Evolutionary conservation across 345 rosid species (phyloP).

Genomic region (Corchorus olitorius): DNA sequence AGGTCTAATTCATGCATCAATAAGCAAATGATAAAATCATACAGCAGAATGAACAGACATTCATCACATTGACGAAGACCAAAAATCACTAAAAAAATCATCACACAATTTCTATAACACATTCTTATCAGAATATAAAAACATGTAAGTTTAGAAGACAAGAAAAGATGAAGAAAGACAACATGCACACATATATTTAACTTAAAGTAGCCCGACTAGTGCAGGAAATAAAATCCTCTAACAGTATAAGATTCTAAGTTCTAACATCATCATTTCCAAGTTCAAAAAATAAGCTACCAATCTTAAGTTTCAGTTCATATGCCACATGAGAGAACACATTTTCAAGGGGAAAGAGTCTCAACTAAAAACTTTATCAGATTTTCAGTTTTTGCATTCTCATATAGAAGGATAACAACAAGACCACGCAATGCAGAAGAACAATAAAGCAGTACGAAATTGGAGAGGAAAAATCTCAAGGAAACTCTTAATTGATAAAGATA

Average conservation of each 20-base stretch:
- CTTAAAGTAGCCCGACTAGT: too few relatives aligned
- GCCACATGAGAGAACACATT: neutral
- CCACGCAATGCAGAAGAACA: neutral
- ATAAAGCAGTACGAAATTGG: neutral
- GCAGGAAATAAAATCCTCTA: neutral
- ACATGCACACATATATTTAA: neutral
- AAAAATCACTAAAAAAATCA: neutral
- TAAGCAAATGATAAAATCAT: neutral
- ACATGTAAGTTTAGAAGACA: conserved; percentile 4
- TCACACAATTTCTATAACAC: neutral
- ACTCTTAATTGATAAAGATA: neutral
- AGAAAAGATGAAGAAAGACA: neutral
- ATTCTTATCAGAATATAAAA: neutral
- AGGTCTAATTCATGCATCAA: neutral
- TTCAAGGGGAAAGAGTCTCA: neutral
- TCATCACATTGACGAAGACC: neutral
- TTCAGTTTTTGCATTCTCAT: neutral
- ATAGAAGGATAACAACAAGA: neutral
- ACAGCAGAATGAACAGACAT: conserved; percentile 4
- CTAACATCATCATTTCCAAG: neutral
- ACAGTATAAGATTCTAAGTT: neutral
- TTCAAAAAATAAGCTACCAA: neutral
- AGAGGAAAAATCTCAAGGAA: neutral
- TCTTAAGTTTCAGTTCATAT: neutral
- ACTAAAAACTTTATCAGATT: neutral